Evolutionary conservation across 139 green algal genomes (phyloP).

Genomic region (Yamagishiella unicocca): DNA sequence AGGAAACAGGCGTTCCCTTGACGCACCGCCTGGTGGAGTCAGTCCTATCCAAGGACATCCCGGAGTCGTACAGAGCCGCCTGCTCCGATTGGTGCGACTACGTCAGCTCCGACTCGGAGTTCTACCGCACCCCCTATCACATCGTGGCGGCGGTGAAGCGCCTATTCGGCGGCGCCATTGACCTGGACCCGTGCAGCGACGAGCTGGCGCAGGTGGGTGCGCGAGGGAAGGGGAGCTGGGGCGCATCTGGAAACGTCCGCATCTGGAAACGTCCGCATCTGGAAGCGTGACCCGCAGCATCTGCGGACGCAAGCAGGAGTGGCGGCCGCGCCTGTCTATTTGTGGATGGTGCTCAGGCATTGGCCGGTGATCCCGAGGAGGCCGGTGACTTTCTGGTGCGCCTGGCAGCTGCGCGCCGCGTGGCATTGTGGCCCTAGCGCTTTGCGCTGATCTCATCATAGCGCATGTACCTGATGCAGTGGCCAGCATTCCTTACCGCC

Average conservation of each 20-base stretch:
- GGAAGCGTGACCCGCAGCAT: too few species aligned
- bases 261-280: too few species aligned
- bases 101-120: conserved; percentile 25
- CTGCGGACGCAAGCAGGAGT: too few species aligned
- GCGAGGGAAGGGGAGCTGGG: not conserved
- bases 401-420: too few species aligned
- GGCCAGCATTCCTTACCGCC: too few species aligned
- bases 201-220: conserved; percentile 44
- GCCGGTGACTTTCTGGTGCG: too few species aligned
- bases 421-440: too few species aligned
- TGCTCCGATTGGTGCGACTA: conserved; percentile 38
- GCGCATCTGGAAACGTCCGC: not conserved
- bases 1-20: conserved; percentile 40
- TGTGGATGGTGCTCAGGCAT: too few species aligned
- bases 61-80: conserved; percentile 23
- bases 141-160: conserved; percentile 4
- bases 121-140: conserved; percentile 32
- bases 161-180: conserved; percentile 23
- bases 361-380: too few species aligned
- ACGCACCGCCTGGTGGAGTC: conserved; percentile 39
- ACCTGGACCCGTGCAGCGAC: conserved; percentile 46
- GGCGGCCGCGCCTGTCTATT: too few species aligned
- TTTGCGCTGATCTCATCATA: too few species aligned
- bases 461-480: too few species aligned
- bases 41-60: conserved; percentile 40